Conservation (phyloP, 345 rosid genomes). For the Gynandropsis gynandra region DNA sequence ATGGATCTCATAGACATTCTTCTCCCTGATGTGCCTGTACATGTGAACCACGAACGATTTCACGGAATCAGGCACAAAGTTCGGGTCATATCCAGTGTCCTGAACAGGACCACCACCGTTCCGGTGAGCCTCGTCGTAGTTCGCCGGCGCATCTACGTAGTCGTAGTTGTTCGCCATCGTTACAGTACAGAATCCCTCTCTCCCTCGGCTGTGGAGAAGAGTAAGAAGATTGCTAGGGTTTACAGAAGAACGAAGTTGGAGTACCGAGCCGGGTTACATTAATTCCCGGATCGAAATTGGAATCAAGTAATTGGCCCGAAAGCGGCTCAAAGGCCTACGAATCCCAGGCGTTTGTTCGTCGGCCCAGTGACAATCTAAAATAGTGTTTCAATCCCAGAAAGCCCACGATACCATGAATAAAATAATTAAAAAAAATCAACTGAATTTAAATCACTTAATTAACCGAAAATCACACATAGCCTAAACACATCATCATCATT, state of each 20-base stretch:
- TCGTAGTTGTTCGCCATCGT: constrained; percentile 58
- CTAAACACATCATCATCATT: too few relatives aligned
- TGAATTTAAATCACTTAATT: too few relatives aligned
- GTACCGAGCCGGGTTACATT: too few relatives aligned
- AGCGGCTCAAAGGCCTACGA: too few relatives aligned
- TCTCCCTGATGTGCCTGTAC: constrained; percentile 95
- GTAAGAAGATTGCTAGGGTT: constrained; percentile 36
- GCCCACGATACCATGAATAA: too few relatives aligned
- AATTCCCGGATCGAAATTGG: too few relatives aligned
- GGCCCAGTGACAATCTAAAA: too few relatives aligned
- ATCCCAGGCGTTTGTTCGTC: too few relatives aligned
- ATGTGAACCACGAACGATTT: constrained; percentile 85
- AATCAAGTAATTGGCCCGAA: too few relatives aligned
- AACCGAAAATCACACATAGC: too few relatives aligned
- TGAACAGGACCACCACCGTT: constrained; percentile 20
- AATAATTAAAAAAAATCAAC: too few relatives aligned
- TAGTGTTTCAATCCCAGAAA: too few relatives aligned
- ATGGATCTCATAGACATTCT: constrained; percentile 97
- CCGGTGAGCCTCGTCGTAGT: constrained; percentile 33
- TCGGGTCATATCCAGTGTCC: constrained; percentile 68
- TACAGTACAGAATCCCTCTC: background rate
- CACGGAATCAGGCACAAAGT: constrained; percentile 87
- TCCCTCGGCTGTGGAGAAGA: background rate
- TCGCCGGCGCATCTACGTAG: constrained; percentile 39
- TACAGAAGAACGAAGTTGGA: background rate